These are phyloP conservation scores for Thalassiosira mediterranea DNA, from an alignment of 352 stramenopile genomes.

Conservation along the genomic window DNA sequence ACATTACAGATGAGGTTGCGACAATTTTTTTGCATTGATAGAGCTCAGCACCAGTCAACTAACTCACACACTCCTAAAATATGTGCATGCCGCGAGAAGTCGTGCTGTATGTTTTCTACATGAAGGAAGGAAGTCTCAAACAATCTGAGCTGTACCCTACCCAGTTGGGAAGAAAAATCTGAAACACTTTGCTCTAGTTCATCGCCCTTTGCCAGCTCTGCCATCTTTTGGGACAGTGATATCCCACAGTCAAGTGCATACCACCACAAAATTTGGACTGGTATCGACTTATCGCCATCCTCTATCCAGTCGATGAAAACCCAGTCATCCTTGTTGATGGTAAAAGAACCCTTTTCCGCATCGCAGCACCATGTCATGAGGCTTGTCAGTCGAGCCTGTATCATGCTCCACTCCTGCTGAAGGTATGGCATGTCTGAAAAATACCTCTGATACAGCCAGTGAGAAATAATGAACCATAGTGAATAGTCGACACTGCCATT, in stretches of 20 bases:
- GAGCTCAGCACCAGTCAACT: no score
- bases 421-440: conserved; percentile 47
- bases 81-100: conserved; percentile 43
- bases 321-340: conserved; percentile 32
- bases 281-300: conserved; percentile 28
- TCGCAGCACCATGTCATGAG: conserved; percentile 34
- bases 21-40: no score
- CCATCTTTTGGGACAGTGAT: conserved; percentile 26
- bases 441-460: conserved; percentile 51
- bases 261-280: conserved; percentile 55
- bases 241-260: conserved; percentile 39
- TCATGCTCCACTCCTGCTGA: conserved; percentile 33
- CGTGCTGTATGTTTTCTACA: conserved; percentile 32
- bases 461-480: conserved; percentile 52
- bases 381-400: conserved; percentile 19
- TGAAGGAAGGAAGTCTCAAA: conserved; percentile 24
- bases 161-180: no score
- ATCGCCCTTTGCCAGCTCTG: background rate
- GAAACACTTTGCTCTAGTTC: background rate
- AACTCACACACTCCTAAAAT: conserved; percentile 42
- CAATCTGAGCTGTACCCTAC: no score
- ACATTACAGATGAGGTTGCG: no score
- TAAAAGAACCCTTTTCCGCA: conserved; percentile 27
- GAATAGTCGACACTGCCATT: conserved; percentile 58
- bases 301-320: conserved; percentile 57